Evolutionary conservation across 257 asterid species (phyloP), one percentile per base, ranked within the genome.

Genomic region (Mentha longifolia): DNA sequence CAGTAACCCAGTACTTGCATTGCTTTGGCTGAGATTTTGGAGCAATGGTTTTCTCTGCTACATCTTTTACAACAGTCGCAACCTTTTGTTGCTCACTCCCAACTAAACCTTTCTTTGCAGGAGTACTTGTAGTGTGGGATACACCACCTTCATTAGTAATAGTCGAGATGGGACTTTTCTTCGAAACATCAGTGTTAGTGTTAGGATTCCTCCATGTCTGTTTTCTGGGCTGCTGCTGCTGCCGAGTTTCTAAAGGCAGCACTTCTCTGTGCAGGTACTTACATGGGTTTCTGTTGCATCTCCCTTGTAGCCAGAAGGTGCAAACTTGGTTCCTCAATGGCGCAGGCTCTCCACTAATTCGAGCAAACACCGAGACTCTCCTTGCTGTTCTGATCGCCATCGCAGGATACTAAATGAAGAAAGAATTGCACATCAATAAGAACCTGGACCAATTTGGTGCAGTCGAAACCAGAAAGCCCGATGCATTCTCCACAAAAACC

Each of bases 221-320:
- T 6, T 58, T 76, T 37, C 49, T 62, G 20, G 80, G 65, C 51
- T 56, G n/a, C n/a, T n/a, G n/a, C n/a, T 43, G 35, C 67, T 49
- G 63, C 28, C 35, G 46, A 33, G 74, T 45, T 37, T 51, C 76
- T 54, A 68, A 68, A 28, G 65, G 55, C 15, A 72, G 73, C 41
- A 11, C 13, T 42, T 66, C 75, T 20, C 55, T 15, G 71, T 86
- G 95, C 77, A 76, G 39, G 80, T 49, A 88, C 58, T 50, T 68
- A 54, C 95, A 86, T 9, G 92, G 90, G 56, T 79, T 73, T 69
- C 80, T 81, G 47, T 41, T 86, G 80, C 95, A 88, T 69, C 70
- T 76, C 43, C 92, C 95, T 22, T 67, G 22, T 37, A 78, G 84
- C 95, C 95, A 88, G 74, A 45, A 86, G 13, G 20, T 31, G 70